A percentile compares a stretch with the other conserved stretches of the same genome.
Conservation (phyloP, 805 yeast species). For the Ogataea ganodermae region DNA sequence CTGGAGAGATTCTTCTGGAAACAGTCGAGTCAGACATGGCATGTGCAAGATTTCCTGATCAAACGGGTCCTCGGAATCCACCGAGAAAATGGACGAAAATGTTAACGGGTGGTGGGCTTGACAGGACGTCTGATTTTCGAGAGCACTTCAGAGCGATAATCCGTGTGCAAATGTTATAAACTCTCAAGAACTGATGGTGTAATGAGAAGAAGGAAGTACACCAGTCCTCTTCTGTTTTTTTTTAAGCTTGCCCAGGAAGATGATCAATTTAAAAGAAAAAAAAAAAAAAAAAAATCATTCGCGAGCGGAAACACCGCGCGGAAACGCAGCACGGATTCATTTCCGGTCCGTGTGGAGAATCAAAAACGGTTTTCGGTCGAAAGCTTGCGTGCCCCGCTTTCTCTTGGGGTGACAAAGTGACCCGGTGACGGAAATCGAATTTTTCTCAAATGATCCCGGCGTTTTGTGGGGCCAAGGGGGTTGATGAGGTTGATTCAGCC, state of each 20-base stretch:
- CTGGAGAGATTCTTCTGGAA: not conserved
- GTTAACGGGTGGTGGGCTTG: not conserved
- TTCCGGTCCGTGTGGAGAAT: not conserved
- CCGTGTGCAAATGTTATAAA: not conserved
- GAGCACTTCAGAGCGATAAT: too few relatives aligned
- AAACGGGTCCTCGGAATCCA: not conserved
- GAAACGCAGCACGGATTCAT: too few relatives aligned
- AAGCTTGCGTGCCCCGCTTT: too few relatives aligned
- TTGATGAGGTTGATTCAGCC: too few relatives aligned
- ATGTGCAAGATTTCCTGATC: not conserved
- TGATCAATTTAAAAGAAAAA: not conserved
- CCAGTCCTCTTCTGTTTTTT: not conserved
- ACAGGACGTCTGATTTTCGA: too few relatives aligned
- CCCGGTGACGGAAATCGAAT: not conserved
- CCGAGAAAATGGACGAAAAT: not conserved
- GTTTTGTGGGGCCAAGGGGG: too few relatives aligned
- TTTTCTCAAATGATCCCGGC: too few relatives aligned
- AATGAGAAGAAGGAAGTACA: too few relatives aligned
- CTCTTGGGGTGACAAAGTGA: not conserved
- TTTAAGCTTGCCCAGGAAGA: constrained; percentile 5
- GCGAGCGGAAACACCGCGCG: not conserved
- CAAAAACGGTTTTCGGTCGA: not conserved
- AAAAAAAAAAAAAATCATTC: constrained; percentile 1
- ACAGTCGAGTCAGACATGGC: constrained; percentile 5
- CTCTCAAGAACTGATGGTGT: not conserved